Evolutionary conservation across 768 basidiomycete species (phyloP).

Genomic region (Mycena metata): DNA sequence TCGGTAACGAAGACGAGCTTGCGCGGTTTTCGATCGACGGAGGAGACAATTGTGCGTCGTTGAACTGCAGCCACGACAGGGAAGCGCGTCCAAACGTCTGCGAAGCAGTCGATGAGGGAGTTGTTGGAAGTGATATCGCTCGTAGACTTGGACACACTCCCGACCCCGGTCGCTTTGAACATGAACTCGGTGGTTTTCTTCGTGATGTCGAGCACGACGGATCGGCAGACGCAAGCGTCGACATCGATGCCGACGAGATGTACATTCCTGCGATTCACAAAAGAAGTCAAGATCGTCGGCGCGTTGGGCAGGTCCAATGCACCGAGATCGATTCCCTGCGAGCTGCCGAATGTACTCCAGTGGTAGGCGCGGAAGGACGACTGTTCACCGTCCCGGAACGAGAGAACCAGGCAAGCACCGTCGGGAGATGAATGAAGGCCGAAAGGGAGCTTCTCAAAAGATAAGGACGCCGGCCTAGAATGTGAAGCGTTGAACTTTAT

Average conservation of each 20-base stretch:
- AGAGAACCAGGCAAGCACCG: slow-evolving; percentile 63
- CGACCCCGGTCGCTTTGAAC: slow-evolving; percentile 60
- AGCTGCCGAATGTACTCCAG: slow-evolving; percentile 69
- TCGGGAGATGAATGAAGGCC: slow-evolving; percentile 65
- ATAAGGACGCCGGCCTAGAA: slow-evolving; percentile 61
- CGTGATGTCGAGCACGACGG: slow-evolving; percentile 65
- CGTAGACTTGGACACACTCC: slow-evolving; percentile 35
- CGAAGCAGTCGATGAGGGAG: slow-evolving; percentile 65
- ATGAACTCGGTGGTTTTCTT: slow-evolving; percentile 68
- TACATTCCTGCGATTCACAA: slow-evolving; percentile 56
- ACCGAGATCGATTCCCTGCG: slow-evolving; percentile 58
- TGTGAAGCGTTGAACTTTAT: not conserved
- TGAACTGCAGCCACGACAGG: slow-evolving; percentile 68
- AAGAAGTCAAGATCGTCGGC: slow-evolving; percentile 56
- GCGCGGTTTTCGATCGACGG: slow-evolving; percentile 48
- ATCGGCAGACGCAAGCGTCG: slow-evolving; percentile 49
- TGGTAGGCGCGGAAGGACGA: slow-evolving; percentile 59
- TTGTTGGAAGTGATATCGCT: slow-evolving; percentile 56
- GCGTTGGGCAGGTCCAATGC: slow-evolving; percentile 48
- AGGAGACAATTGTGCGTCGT: slow-evolving; percentile 56
- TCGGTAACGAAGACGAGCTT: slow-evolving; percentile 61
- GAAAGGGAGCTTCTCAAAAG: slow-evolving; percentile 51
- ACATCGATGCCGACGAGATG: slow-evolving; percentile 60
- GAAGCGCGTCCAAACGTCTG: slow-evolving; percentile 72
- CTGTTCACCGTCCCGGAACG: slow-evolving; percentile 41